Conservation (phyloP, 129 eudicot genomes). For the Smallanthus sonchifolius region DNA sequence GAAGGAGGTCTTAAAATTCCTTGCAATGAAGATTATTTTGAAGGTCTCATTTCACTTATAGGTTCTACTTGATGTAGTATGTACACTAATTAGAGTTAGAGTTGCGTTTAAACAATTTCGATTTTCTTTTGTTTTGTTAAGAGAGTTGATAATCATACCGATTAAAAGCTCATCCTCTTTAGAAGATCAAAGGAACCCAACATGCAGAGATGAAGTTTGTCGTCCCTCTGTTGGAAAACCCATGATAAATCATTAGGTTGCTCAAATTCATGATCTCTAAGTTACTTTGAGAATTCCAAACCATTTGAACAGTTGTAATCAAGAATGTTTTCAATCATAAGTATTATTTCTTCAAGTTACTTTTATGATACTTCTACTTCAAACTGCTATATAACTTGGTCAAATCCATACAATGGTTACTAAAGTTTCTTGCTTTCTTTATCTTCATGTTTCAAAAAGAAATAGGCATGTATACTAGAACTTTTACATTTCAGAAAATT, state of each 20-base stretch:
- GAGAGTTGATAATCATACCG: slow-evolving; percentile 7
- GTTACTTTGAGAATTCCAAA: slow-evolving; percentile 1
- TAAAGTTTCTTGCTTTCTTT: neutral
- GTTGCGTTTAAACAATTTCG: slow-evolving; percentile 11
- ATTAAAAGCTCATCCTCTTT: slow-evolving; percentile 8
- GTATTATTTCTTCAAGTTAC: slow-evolving; percentile 15
- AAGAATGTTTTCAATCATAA: slow-evolving; percentile 3
- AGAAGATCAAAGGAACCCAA: slow-evolving; percentile 4
- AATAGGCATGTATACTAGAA: neutral
- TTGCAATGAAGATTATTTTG: slow-evolving; percentile 54
- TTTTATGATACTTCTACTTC: neutral
- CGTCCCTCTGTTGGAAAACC: neutral
- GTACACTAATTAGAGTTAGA: neutral
- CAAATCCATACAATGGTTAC: neutral
- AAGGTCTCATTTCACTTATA: slow-evolving; percentile 38
- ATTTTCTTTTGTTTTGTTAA: slow-evolving; percentile 4
- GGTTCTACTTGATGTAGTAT: slow-evolving; percentile 29
- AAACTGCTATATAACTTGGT: neutral
- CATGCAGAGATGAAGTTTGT: slow-evolving; percentile 21
- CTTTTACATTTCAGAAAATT: neutral
- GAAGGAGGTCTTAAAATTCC: slow-evolving; percentile 52
- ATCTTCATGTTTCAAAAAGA: no score
- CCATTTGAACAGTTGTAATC: slow-evolving; percentile 16
- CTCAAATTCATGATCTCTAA: slow-evolving; percentile 3
- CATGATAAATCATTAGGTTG: slow-evolving; percentile 9